Evolutionary conservation across 306 rosid genomes (phyloP), one percentile per base, ranked within the genome.

Genomic region (Fragaria nilgerrensis): DNA sequence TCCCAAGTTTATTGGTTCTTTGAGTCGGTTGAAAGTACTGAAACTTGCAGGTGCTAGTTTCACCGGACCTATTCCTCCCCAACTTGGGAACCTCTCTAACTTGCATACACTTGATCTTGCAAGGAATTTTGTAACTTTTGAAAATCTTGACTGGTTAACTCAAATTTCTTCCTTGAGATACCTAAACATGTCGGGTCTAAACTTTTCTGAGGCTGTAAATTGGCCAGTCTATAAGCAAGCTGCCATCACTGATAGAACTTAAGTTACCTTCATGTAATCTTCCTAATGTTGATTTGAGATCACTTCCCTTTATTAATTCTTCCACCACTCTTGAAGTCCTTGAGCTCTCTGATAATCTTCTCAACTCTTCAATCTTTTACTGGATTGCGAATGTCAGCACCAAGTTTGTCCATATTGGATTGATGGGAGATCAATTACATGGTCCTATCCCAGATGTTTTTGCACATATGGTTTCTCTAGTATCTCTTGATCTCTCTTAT

Each of bases 391-490:
- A 58, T 58, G 65, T 58, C 14, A 58, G 65, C 36, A 58, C 32
- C 65, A 58, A 58, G 34, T 23, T 58, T 58, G 34, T n/a, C 32
- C 65, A 58, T 58, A 58, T 58, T 23, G 65, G 65, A 25, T 23
- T 58, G 17, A 58, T 58, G 65, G 65, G 2, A 58, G 65, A 58
- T 58, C 65, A 58, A 23, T 58, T 58, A 25, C 65, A 58, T 23
- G 65, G 65, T 59, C 16, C 65, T 23, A 59, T 59, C 34, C 65
- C 65, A 25, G 65, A 59, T 59, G 65, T 59, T 59, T 59, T 59
- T 14, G 34, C 16, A 11, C 11, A 59, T 11, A 59, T 59, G 65
- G 14, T 8, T 59, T 59, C 65, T 59, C 65, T 59, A 59, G 32
- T 58, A 9, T 23, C 29, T 10, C 34, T 58, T 58, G 65, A 58